A percentile compares a stretch with the other conserved stretches of the same genome.
Conservation (phyloP, 1,284 basidiomycete species). For the Schizopora paradoxa region DNA sequence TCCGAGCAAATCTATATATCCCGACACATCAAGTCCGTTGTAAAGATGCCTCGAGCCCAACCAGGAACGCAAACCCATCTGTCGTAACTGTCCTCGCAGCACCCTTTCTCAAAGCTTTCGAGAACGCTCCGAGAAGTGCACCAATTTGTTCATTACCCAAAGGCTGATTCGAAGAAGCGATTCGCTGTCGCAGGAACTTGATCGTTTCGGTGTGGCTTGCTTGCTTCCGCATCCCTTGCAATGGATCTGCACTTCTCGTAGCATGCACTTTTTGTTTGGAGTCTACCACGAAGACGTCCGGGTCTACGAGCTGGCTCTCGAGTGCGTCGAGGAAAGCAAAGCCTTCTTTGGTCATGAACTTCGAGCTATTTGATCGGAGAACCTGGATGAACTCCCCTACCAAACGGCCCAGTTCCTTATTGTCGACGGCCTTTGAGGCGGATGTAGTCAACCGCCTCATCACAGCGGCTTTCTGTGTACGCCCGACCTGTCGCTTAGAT, state of each 20-base stretch:
- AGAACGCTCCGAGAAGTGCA: constrained; percentile 27
- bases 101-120: constrained; percentile 57
- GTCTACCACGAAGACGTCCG: constrained; percentile 49
- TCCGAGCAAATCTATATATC: too few species aligned
- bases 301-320: constrained; percentile 61
- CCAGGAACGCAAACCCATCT: constrained; percentile 68
- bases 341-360: constrained; percentile 64
- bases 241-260: constrained; percentile 23
- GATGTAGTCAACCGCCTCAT: constrained; percentile 42
- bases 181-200: constrained; percentile 4
- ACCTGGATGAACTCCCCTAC: constrained; percentile 54
- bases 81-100: constrained; percentile 29
- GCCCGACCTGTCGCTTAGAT: constrained; percentile 29
- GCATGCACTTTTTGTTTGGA: constrained; percentile 34
- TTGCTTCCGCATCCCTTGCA: constrained; percentile 9
- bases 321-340: constrained; percentile 63
- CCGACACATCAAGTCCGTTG: too few species aligned
- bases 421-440: constrained; percentile 46
- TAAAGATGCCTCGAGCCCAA: constrained; percentile 49
- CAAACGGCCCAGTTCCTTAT: constrained; percentile 42
- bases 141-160: constrained; percentile 6
- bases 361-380: constrained; percentile 56
- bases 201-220: constrained; percentile 8
- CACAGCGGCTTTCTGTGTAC: constrained; percentile 47
- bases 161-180: background rate